Evolutionary conservation across 2,329 filamentous ascomycete species (phyloP).

Genomic region (Alternaria incomplexa): DNA sequence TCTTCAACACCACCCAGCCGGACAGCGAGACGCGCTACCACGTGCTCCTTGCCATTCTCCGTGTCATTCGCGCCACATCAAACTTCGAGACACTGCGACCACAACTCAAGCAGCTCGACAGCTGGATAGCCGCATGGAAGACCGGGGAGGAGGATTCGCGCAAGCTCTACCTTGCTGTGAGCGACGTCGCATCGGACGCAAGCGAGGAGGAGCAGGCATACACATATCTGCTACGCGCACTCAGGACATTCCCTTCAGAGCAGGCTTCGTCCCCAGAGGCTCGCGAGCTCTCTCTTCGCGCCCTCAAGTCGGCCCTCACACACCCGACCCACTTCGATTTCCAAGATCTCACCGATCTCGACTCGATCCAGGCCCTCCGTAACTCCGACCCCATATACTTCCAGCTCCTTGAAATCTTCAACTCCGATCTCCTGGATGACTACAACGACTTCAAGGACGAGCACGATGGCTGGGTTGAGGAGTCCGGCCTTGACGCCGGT

Average conservation of each 20-base stretch:
- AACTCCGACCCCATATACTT: conserved; percentile 85
- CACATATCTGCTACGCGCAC: conserved; percentile 75
- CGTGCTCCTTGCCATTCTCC: conserved; percentile 86
- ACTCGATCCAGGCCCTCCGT: conserved; percentile 83
- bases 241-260: conserved; percentile 74
- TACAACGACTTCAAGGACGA: conserved; percentile 95
- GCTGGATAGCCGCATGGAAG: conserved; percentile 84
- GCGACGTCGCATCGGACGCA: conserved; percentile 78
- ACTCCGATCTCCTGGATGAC: conserved; percentile 90
- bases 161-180: conserved; percentile 82
- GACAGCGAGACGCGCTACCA: conserved; percentile 80
- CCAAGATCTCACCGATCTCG: conserved; percentile 71
- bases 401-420: conserved; percentile 94
- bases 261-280: conserved; percentile 62
- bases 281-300: conserved; percentile 66
- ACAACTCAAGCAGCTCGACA: conserved; percentile 81
- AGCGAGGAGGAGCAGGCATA: conserved; percentile 78
- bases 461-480: conserved; percentile 83
- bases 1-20: conserved; percentile 90
- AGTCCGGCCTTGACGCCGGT: conserved; percentile 72
- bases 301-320: conserved; percentile 70
- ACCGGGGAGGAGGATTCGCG: conserved; percentile 81
- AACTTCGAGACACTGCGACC: conserved; percentile 82
- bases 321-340: conserved; percentile 74
- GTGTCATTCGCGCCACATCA: conserved; percentile 73